A percentile compares a stretch with the other conserved stretches of the same genome.
Evolutionary conservation across 139 green algal species (phyloP).

Genomic region (Nannochloris sp.): DNA sequence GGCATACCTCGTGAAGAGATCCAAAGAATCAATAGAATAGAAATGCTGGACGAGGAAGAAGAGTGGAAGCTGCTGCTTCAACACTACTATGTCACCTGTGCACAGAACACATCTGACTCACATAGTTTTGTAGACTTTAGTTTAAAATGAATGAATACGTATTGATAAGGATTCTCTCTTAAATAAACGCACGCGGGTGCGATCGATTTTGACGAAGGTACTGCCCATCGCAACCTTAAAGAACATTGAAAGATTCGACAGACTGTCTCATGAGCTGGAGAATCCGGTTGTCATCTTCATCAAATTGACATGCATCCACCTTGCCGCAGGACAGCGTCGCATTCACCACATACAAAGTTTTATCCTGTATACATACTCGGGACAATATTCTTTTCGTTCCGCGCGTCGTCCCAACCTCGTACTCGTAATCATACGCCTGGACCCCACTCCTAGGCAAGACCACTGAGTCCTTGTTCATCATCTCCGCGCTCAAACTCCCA

Average conservation of each 20-base stretch:
- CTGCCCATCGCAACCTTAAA: too few relatives aligned
- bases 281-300: too few relatives aligned
- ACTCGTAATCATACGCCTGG: conserved; percentile 51
- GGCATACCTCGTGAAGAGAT: conserved; percentile 42
- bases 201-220: too few relatives aligned
- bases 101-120: neutral
- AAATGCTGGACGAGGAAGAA: conserved; percentile 90
- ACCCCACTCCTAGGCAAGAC: neutral
- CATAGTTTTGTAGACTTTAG: too few relatives aligned
- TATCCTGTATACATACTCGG: conserved; percentile 16
- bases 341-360: conserved; percentile 67
- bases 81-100: conserved; percentile 77
- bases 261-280: neutral
- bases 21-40: conserved; percentile 33
- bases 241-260: neutral
- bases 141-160: too few relatives aligned
- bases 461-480: conserved; percentile 24
- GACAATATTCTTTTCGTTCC: conserved; percentile 56
- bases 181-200: too few relatives aligned
- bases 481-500: conserved; percentile 44
- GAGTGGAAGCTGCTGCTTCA: conserved; percentile 93
- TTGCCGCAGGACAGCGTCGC: conserved; percentile 47
- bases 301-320: conserved; percentile 12
- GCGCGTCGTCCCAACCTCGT: conserved; percentile 67
- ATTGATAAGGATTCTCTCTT: too few relatives aligned